These are phyloP conservation scores for Calcarisporium arbuscula DNA, from an alignment of 2,329 filamentous ascomycete genomes.

Conservation along the genomic window DNA sequence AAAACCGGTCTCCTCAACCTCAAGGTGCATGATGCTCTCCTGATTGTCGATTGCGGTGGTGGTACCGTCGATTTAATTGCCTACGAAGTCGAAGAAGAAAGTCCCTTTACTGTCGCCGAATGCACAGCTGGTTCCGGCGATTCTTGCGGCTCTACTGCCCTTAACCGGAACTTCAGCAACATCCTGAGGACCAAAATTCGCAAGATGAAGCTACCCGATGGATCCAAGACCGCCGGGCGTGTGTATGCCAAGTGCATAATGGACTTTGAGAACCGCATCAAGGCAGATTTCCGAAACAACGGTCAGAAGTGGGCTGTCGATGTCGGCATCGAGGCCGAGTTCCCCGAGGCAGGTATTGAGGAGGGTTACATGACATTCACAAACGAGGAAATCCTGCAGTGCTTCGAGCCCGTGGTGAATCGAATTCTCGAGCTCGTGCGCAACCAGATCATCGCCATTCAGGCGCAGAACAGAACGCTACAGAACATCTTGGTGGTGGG, in stretches of 20 bases:
- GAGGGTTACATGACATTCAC: conserved; percentile 99
- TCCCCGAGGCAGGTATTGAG: conserved; percentile 94
- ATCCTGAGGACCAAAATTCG: conserved; percentile 95
- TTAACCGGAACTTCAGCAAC: conserved; percentile 98
- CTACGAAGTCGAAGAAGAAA: conserved; percentile 97
- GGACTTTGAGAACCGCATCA: conserved; percentile 99
- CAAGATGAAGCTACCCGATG: conserved; percentile 98
- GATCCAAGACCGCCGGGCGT: conserved; percentile 93
- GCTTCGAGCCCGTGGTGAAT: conserved; percentile 97
- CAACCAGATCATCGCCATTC: conserved; percentile 98
- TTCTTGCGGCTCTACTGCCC: conserved; percentile 94
- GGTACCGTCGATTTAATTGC: conserved; percentile 98
- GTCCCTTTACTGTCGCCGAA: conserved; percentile 92
- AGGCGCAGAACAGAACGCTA: conserved; percentile 87
- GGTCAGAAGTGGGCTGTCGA: conserved; percentile 99
- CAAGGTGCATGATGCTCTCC: conserved; percentile 96
- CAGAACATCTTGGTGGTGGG: conserved; percentile 97
- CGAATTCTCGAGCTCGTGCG: conserved; percentile 91
- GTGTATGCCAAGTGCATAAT: conserved; percentile 99
- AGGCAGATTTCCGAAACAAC: conserved; percentile 98
- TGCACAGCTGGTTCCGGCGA: conserved; percentile 96
- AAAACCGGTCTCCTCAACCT: conserved; percentile 94
- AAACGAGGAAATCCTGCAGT: conserved; percentile 97
- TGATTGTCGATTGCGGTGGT: conserved; percentile 97
- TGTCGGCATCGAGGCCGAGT: conserved; percentile 96